Percentiles rank a stretch among this genome's conserved stretches.
Conservation (phyloP, 257 asterid species). For the Solanum virginianum region DNA sequence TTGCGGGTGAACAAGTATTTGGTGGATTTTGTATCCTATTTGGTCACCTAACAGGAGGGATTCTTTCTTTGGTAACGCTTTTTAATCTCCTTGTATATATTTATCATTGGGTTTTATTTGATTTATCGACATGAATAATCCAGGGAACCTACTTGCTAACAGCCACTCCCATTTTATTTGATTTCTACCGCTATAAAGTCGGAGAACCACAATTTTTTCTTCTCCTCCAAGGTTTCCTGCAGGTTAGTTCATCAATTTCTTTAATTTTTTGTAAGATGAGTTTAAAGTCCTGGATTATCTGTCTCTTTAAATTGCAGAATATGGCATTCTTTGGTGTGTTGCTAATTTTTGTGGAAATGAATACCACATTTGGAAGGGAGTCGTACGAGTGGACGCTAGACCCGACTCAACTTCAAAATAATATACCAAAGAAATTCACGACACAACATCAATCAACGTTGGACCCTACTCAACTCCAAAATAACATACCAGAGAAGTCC, state of each 20-base stretch:
- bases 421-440: slow-evolving; percentile 7
- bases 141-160: neutral
- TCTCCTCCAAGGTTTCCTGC: neutral
- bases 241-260: neutral
- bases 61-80: neutral
- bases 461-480: slow-evolving; percentile 16
- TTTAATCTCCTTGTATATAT: no score
- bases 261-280: neutral
- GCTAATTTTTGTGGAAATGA: neutral
- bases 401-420: neutral
- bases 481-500: slow-evolving; percentile 65
- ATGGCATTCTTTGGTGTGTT: neutral
- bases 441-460: neutral
- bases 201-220: neutral
- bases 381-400: neutral
- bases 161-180: neutral
- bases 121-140: no score
- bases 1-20: no score
- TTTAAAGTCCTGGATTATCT: neutral
- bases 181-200: neutral
- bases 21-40: no score
- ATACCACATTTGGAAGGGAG: neutral
- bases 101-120: no score
- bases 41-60: no score
- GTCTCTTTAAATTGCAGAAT: neutral